These are phyloP conservation scores for Coniochaeta sp. DNA, from an alignment of 2,329 filamentous ascomycete genomes.

Conservation along the genomic window DNA sequence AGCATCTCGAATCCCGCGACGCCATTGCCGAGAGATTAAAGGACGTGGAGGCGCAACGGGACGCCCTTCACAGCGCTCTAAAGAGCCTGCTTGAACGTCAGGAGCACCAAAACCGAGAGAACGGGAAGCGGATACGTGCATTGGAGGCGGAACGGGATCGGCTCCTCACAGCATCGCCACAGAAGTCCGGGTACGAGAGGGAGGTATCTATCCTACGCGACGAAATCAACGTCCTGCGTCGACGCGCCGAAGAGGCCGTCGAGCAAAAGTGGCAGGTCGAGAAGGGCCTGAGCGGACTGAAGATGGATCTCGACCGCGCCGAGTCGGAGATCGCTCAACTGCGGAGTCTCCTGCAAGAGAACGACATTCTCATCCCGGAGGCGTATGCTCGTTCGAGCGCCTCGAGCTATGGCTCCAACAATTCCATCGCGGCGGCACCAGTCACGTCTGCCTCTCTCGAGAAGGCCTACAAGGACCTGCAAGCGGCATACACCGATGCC, in stretches of 20 bases:
- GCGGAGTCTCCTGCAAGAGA: conserved; percentile 68
- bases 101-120: conserved; percentile 75
- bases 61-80: conserved; percentile 82
- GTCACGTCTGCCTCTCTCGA: conserved; percentile 67
- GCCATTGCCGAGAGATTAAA: conserved; percentile 73
- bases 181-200: conserved; percentile 72
- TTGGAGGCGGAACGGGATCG: conserved; percentile 74
- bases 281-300: conserved; percentile 78
- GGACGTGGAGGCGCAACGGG: conserved; percentile 87
- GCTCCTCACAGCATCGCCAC: conserved; percentile 61
- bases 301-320: conserved; percentile 94
- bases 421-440: conserved; percentile 27
- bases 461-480: conserved; percentile 67
- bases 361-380: conserved; percentile 70
- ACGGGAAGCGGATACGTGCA: conserved; percentile 69
- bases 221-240: conserved; percentile 78
- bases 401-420: conserved; percentile 26
- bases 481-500: conserved; percentile 61
- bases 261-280: conserved; percentile 96
- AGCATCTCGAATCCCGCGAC: conserved; percentile 57
- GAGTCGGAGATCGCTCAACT: conserved; percentile 89
- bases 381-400: conserved; percentile 37
- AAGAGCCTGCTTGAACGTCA: conserved; percentile 81
- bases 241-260: conserved; percentile 84
- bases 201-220: conserved; percentile 74